Evolutionary conservation across 257 asterid genomes (phyloP).

Genomic region (Salvia hispanica): DNA sequence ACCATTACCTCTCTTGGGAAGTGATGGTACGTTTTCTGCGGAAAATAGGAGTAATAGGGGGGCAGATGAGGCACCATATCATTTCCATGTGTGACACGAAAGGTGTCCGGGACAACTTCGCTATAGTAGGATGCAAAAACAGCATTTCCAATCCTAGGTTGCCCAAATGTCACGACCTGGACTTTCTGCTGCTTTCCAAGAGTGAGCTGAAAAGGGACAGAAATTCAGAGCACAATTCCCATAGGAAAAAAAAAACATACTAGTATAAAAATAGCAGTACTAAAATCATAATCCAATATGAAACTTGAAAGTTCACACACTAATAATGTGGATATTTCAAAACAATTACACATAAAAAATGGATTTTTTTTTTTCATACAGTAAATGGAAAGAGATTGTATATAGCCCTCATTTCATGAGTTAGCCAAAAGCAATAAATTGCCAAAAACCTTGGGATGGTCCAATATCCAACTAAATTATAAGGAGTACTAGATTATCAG

Average conservation of each 20-base stretch:
- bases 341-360: no score
- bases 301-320: background rate
- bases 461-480: no score
- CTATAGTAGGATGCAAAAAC: conserved; percentile 72
- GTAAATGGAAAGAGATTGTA: no score
- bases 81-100: conserved; percentile 79
- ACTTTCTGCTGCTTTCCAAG: conserved; percentile 56
- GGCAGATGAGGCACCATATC: conserved; percentile 99
- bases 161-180: conserved; percentile 91
- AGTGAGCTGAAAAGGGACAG: conserved; percentile 52
- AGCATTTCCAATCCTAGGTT: conserved; percentile 93
- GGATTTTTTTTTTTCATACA: no score
- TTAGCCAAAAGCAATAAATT: no score
- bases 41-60: conserved; percentile 72
- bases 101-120: conserved; percentile 66
- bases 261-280: conserved; percentile 10
- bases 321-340: background rate
- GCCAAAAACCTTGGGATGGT: no score
- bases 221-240: conserved; percentile 17
- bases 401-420: no score
- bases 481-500: no score
- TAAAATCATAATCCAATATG: background rate
- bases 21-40: conserved; percentile 86
- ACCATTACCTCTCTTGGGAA: conserved; percentile 86
- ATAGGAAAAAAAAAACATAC: background rate